Evolutionary conservation across 176 grass and related monocot species (phyloP), one percentile per base, ranked within the genome.

Genomic region (Chrysopogon serrulatus): DNA sequence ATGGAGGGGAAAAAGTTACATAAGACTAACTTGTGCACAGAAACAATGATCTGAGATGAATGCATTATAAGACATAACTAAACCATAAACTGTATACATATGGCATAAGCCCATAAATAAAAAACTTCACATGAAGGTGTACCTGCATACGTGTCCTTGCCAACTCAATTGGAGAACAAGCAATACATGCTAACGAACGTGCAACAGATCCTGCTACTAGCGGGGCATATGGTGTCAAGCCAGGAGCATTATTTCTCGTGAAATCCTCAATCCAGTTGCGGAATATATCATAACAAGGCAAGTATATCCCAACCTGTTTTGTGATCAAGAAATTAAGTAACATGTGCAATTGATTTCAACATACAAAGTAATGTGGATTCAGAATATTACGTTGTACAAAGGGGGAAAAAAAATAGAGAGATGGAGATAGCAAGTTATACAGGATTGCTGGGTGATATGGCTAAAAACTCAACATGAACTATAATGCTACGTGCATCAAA

Each of bases 271-370:
- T 79, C 79, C 86, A 78, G 51, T 98, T 95, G 68, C 93, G 74
- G 71, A 98, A 98, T 87, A 95, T 83, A 74, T 98, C 96, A 90
- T 98, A 98, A 83, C 93, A 98, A 62, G 96, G 96, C 85, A 98
- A 90, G 72, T 98, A 98, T 89, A 98, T 98, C 27, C 96, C 96
- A 40, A 98, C 96, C 96, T 98, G 89, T 84, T 88, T 88, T 61
- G 44, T 31, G 83, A 28, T 63, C 44, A 79, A 85, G 59, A n/a
- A 83, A 56, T 83, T 86, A 33, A 74, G 57, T 35, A 74, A 65
- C 32, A 21, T n/a, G 24, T 15, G 63, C 11, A 86, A 26, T 44
- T 15, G 37, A 19, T 49, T 62, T 64, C 16, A 9, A 64, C 5
- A 63, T 48, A 42, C 6, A 37, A 53, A 5, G 15, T 64, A 35